A percentile compares a stretch with the other conserved stretches of the same genome.
Evolutionary conservation across 805 yeast genomes (phyloP).

Genomic region (Tetrapisispora arboricola): DNA sequence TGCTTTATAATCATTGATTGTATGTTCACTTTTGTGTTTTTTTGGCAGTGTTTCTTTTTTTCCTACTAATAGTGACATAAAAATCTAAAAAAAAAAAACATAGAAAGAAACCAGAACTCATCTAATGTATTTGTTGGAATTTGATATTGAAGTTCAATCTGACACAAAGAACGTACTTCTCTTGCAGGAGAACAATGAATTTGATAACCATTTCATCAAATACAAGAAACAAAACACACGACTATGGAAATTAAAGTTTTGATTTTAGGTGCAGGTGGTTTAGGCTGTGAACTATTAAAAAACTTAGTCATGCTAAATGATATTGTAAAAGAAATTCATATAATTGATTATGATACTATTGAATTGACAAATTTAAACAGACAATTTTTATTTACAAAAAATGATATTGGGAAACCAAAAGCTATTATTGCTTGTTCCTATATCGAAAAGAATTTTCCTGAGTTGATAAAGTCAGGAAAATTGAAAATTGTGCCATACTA

Average conservation of each 20-base stretch:
- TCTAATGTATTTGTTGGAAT: no score
- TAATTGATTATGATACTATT: conserved; percentile 87
- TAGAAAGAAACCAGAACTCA: no score
- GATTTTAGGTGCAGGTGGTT: conserved; percentile 89
- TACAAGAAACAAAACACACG: no score
- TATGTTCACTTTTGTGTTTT: no score
- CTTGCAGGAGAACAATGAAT: no score
- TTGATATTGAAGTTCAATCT: no score
- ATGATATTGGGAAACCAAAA: conserved; percentile 78
- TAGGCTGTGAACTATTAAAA: conserved; percentile 84
- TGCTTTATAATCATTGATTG: no score
- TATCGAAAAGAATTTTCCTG: conserved; percentile 33
- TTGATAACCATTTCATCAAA: no score
- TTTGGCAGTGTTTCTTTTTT: no score
- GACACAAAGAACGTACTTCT: no score
- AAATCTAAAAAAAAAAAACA: no score
- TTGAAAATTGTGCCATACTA: conserved; percentile 44
- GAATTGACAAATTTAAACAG: conserved; percentile 85
- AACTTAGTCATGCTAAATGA: conserved; percentile 58
- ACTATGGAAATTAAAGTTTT: conserved; percentile 35
- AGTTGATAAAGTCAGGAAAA: conserved; percentile 14
- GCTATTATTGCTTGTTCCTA: conserved; percentile 65
- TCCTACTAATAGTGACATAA: no score
- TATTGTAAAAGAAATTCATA: conserved; percentile 53
- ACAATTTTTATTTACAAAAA: conserved; percentile 73